phyloP scores from a whole-genome alignment of 2,329 filamentous ascomycete genomes.

The Septoria petroselini region DNA sequence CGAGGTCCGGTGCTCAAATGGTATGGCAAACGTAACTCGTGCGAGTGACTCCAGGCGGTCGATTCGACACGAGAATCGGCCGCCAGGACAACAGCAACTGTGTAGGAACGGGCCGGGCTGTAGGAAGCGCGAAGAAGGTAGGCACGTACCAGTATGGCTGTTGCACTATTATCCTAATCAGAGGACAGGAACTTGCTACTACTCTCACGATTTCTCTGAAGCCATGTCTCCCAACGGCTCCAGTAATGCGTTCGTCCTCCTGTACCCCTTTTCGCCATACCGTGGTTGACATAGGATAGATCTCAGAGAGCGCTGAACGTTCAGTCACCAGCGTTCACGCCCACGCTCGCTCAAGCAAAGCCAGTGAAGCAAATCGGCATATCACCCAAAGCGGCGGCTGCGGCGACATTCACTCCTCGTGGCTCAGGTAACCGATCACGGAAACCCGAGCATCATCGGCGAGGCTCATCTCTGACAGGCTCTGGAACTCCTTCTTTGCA shows the following conservation, averaged over 20 bases:
- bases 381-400: constrained; percentile 85
- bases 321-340: constrained; percentile 83
- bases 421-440: constrained; percentile 33
- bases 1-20: constrained; percentile 28
- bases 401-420: constrained; percentile 78
- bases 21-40: constrained; percentile 35
- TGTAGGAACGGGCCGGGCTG: constrained; percentile 39
- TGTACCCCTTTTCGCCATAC: neutral
- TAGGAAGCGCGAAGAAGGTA: constrained; percentile 37
- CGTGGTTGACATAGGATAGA: constrained; percentile 18
- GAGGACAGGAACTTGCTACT: constrained; percentile 35
- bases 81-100: constrained; percentile 30
- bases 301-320: constrained; percentile 80
- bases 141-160: neutral
- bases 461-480: constrained; percentile 30
- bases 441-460: constrained; percentile 11
- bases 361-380: constrained; percentile 69
- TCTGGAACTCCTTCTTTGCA: constrained; percentile 45
- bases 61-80: constrained; percentile 33
- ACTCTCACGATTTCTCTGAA: constrained; percentile 35
- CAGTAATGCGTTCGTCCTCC: constrained; percentile 26
- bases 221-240: constrained; percentile 33
- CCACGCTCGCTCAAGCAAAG: constrained; percentile 48
- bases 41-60: constrained; percentile 34
- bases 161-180: constrained; percentile 10